These are phyloP conservation scores for Colletotrichum sp. DNA, from an alignment of 2,329 filamentous ascomycete species.

Conservation along the genomic window DNA sequence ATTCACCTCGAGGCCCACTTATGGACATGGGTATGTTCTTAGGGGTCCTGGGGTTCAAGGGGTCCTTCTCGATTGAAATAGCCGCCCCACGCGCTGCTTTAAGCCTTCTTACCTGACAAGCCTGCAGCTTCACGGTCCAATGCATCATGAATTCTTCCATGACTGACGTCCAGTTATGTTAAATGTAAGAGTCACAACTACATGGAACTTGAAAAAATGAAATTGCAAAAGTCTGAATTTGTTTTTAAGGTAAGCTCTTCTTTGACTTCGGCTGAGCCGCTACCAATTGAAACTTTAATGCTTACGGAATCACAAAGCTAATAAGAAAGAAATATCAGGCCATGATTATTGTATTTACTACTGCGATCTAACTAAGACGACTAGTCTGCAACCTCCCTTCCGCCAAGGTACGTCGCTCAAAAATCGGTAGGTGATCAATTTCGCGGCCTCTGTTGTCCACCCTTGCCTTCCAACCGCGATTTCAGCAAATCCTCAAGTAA, in stretches of 20 bases:
- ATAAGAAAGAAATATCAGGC: too few species aligned
- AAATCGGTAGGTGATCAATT: too few species aligned
- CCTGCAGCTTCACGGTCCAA: background rate
- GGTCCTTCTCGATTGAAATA: background rate
- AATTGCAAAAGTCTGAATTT: background rate
- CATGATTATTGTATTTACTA: too few species aligned
- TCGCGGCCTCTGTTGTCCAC: too few species aligned
- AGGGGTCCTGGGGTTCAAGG: background rate
- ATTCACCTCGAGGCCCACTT: background rate
- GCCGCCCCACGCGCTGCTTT: background rate
- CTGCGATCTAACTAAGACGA: too few species aligned
- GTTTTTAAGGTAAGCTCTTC: accelerated
- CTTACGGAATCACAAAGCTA: too few species aligned
- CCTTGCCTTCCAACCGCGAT: accelerated
- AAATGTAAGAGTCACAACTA: too few species aligned
- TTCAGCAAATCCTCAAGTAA: accelerated
- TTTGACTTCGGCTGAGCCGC: background rate
- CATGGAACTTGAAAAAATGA: background rate
- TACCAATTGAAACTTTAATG: background rate
- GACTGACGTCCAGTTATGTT: too few species aligned
- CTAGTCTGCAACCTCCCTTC: too few species aligned
- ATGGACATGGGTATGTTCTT: background rate
- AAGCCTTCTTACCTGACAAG: background rate
- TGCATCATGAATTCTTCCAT: background rate
- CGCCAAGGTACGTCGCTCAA: too few species aligned